These are phyloP conservation scores for Leccinellum rugosiceps DNA, from an alignment of 768 basidiomycete genomes.

Conservation along the genomic window DNA sequence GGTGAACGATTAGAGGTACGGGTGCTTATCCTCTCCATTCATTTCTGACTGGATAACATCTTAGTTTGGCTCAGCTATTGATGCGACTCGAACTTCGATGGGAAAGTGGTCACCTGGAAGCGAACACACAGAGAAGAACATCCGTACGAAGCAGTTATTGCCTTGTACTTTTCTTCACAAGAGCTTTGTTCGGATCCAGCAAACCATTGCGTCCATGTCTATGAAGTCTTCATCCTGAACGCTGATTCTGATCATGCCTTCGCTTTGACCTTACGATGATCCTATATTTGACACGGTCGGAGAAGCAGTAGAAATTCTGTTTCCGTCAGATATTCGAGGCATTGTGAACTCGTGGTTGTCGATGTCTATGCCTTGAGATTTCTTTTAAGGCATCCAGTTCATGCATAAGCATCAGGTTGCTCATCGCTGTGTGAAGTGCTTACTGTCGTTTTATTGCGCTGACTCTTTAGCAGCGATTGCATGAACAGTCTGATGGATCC, in stretches of 20 bases:
- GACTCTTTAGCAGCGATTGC: neutral
- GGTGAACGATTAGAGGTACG: too few relatives aligned
- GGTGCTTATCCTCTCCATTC: too few relatives aligned
- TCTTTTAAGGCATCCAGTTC: constrained; percentile 19
- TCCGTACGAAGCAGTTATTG: neutral
- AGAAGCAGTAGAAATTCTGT: constrained; percentile 16
- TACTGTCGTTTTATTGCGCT: neutral
- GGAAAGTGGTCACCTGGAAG: neutral
- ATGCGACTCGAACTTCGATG: neutral
- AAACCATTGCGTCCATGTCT: neutral
- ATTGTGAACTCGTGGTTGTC: neutral
- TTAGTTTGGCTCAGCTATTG: neutral
- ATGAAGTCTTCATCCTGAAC: neutral
- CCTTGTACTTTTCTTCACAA: neutral
- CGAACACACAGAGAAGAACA: neutral
- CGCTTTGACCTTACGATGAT: constrained; percentile 26
- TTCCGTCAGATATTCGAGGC: constrained; percentile 33
- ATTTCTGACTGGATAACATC: too few relatives aligned
- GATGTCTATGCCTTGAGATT: neutral
- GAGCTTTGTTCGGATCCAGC: neutral
- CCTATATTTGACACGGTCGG: constrained; percentile 16
- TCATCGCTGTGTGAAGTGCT: neutral
- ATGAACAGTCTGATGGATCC: neutral
- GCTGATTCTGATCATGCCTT: constrained; percentile 30
- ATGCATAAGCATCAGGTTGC: constrained; percentile 19